Conservation (phyloP, 148 eudicot genomes). For the Polygonum aviculare region DNA sequence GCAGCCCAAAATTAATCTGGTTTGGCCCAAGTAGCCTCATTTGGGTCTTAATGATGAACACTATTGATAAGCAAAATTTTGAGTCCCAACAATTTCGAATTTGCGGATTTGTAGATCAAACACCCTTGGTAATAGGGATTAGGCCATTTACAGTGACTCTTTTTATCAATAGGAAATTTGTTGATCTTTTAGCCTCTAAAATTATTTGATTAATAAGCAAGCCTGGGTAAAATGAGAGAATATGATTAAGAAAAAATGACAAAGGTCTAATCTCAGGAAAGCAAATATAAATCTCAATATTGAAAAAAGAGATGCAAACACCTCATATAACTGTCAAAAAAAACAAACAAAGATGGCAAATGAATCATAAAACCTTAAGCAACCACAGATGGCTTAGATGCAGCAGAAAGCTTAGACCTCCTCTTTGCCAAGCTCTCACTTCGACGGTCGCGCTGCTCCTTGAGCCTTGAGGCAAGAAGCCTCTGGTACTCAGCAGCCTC, state of each 20-base stretch:
- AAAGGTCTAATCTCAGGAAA: neutral
- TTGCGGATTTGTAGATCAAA: too few species aligned
- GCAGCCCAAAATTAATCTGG: too few species aligned
- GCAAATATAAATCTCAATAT: neutral
- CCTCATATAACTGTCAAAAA: neutral
- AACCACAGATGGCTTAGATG: slow-evolving; percentile 5
- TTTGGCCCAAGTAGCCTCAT: too few species aligned
- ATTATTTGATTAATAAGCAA: neutral
- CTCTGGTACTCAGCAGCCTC: slow-evolving; percentile 47
- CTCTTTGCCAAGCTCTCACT: slow-evolving; percentile 43
- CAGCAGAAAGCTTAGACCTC: slow-evolving; percentile 29
- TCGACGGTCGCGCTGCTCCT: slow-evolving; percentile 41
- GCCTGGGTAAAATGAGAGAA: neutral
- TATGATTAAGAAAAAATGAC: neutral
- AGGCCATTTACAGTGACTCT: too few species aligned
- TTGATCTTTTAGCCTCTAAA: neutral
- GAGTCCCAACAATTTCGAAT: too few species aligned
- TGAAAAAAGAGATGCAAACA: neutral
- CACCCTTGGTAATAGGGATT: too few species aligned
- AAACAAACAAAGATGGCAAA: neutral
- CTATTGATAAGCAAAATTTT: too few species aligned
- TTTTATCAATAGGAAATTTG: neutral
- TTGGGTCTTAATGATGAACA: too few species aligned
- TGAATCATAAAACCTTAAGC: neutral
- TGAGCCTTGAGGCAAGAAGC: slow-evolving; percentile 36